Evolutionary conservation across 2,329 filamentous ascomycete species (phyloP).

Genomic region (Sclerotinia subarctica): DNA sequence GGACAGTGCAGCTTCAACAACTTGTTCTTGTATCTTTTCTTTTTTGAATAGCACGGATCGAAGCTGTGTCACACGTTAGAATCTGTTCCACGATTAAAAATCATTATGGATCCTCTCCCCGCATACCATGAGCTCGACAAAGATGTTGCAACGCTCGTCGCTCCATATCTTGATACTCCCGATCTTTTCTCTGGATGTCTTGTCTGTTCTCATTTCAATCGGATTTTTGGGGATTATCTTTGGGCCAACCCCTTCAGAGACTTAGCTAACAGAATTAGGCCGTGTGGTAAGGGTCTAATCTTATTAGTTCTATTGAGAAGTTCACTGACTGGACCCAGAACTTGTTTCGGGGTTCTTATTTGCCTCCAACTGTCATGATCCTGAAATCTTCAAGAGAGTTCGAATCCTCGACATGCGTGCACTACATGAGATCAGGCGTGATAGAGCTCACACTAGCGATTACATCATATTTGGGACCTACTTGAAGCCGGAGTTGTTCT

Average conservation of each 20-base stretch:
- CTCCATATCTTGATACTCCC: constrained; percentile 24
- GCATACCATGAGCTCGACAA: constrained; percentile 9
- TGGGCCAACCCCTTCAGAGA: constrained; percentile 31
- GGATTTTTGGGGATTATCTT: constrained; percentile 21
- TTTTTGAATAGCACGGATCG: background rate
- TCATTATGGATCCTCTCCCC: constrained; percentile 3
- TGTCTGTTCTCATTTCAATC: constrained; percentile 27
- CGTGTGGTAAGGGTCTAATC: constrained; percentile 23
- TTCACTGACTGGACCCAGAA: background rate
- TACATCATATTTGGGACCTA: background rate
- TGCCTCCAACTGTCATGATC: background rate
- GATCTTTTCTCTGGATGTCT: constrained; percentile 21
- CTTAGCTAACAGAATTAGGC: constrained; percentile 16
- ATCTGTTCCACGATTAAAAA: background rate
- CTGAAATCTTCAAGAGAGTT: constrained; percentile 33
- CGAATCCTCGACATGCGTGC: constrained; percentile 12
- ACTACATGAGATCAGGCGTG: background rate
- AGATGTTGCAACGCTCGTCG: constrained; percentile 18
- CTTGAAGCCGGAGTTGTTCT: constrained; percentile 11
- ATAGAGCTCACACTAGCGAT: constrained; percentile 4
- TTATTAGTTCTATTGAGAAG: background rate
- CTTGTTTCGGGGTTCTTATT: constrained; percentile 1
- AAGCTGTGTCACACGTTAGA: background rate
- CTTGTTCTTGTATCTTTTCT: background rate
- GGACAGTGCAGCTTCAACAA: background rate